A percentile compares a stretch with the other conserved stretches of the same genome.
Conservation (phyloP, 768 basidiomycete genomes). For the Rhizopogon vulgaris region DNA sequence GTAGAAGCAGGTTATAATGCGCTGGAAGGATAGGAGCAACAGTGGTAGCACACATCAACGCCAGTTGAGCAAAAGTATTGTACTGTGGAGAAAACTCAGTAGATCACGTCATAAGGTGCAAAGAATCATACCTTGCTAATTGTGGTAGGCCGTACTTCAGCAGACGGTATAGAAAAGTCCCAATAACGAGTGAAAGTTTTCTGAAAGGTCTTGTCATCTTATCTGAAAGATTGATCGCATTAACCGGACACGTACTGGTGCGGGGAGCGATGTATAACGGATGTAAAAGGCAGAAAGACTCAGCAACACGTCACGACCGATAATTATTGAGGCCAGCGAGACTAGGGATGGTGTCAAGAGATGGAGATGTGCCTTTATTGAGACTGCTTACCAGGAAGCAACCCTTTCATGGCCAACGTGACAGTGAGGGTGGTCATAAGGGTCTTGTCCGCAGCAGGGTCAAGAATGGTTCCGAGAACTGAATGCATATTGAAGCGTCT, state of each 20-base stretch:
- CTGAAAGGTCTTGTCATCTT: constrained; percentile 31
- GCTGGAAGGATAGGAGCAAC: constrained; percentile 70
- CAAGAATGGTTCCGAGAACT: constrained; percentile 92
- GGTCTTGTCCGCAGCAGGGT: constrained; percentile 95
- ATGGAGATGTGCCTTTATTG: neutral
- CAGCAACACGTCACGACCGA: constrained; percentile 84
- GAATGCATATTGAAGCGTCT: constrained; percentile 80
- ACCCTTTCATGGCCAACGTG: constrained; percentile 74
- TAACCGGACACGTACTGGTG: constrained; percentile 48
- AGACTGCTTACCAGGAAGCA: constrained; percentile 67
- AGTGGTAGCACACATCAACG: constrained; percentile 87
- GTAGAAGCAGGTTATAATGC: constrained; percentile 49
- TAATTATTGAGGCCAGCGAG: constrained; percentile 77
- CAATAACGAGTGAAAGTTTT: constrained; percentile 93
- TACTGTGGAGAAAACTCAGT: constrained; percentile 39
- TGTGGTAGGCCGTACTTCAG: constrained; percentile 87
- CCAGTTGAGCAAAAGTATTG: constrained; percentile 88
- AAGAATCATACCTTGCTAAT: constrained; percentile 73
- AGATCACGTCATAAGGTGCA: neutral
- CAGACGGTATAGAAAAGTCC: constrained; percentile 93
- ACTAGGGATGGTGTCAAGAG: constrained; percentile 38
- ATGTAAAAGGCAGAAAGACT: constrained; percentile 89
- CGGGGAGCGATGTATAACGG: constrained; percentile 83
- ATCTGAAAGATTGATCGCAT: constrained; percentile 1
- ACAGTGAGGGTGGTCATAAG: constrained; percentile 92